These are phyloP conservation scores for Stylonectria norvegica DNA, from an alignment of 2,329 filamentous ascomycete genomes.

Conservation along the genomic window DNA sequence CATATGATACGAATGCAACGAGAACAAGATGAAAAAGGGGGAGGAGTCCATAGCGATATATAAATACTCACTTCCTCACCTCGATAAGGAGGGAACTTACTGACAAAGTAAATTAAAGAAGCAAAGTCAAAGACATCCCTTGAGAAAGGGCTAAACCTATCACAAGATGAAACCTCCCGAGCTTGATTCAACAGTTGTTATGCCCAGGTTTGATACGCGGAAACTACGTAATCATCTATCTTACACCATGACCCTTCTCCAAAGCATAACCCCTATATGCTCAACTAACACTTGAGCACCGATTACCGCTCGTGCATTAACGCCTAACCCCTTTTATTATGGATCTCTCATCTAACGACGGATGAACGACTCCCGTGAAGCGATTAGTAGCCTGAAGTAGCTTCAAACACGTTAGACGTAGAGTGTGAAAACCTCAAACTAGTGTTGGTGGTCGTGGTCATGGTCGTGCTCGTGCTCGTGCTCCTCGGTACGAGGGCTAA, in stretches of 20 bases:
- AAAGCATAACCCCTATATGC: conserved; percentile 7
- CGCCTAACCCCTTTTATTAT: neutral
- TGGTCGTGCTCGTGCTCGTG: conserved; percentile 12
- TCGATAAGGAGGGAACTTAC: too few species aligned
- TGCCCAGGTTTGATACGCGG: too few species aligned
- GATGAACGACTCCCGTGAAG: neutral
- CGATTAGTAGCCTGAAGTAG: neutral
- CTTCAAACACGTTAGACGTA: neutral
- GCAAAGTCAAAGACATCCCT: too few species aligned
- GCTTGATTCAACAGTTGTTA: too few species aligned
- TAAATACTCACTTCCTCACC: neutral
- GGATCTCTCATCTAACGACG: neutral
- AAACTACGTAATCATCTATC: too few species aligned
- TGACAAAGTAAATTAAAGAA: too few species aligned
- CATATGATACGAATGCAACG: neutral
- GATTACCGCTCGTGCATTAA: neutral
- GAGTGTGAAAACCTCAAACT: neutral
- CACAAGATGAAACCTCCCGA: too few species aligned
- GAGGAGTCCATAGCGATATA: neutral
- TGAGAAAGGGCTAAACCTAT: too few species aligned
- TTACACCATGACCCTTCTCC: conserved; percentile 9
- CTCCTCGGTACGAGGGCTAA: conserved; percentile 14
- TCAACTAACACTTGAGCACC: neutral
- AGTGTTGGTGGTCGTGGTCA: neutral
- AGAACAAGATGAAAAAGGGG: neutral